Percentiles rank a stretch among this genome's conserved stretches.
phyloP scores from a whole-genome alignment of 164 flowering plant genomes.

The Aristolochia californica region DNA sequence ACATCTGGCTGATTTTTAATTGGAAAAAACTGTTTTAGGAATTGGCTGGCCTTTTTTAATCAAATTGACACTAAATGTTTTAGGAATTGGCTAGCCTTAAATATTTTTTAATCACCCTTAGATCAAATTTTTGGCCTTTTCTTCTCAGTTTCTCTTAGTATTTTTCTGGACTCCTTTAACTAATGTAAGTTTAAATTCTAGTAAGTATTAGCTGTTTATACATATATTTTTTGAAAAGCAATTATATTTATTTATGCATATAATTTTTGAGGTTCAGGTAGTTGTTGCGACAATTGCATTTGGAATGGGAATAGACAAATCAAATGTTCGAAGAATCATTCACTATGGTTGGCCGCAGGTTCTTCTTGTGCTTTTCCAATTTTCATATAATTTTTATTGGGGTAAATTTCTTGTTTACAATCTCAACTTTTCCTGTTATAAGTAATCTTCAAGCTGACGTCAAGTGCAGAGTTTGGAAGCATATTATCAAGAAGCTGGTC shows the following conservation, averaged over 20 bases:
- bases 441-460: neutral
- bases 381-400: neutral
- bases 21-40: no score
- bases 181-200: no score
- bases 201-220: no score
- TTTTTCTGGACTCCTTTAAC: no score
- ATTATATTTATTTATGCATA: neutral
- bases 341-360: conserved; percentile 99
- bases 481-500: conserved; percentile 96
- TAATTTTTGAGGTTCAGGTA: conserved; percentile 33
- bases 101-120: no score
- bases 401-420: neutral
- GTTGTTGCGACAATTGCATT: conserved; percentile 96
- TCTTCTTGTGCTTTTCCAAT: neutral
- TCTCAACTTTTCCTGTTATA: neutral
- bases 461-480: conserved; percentile 73
- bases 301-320: conserved; percentile 97
- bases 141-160: no score
- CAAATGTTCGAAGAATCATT: conserved; percentile 70
- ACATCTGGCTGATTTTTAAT: no score
- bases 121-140: no score
- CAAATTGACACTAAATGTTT: no score
- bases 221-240: no score
- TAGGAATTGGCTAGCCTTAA: no score
- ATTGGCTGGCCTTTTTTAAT: no score